These are phyloP conservation scores for Botrytis porri DNA, from an alignment of 2,329 filamentous ascomycete species.

Conservation along the genomic window DNA sequence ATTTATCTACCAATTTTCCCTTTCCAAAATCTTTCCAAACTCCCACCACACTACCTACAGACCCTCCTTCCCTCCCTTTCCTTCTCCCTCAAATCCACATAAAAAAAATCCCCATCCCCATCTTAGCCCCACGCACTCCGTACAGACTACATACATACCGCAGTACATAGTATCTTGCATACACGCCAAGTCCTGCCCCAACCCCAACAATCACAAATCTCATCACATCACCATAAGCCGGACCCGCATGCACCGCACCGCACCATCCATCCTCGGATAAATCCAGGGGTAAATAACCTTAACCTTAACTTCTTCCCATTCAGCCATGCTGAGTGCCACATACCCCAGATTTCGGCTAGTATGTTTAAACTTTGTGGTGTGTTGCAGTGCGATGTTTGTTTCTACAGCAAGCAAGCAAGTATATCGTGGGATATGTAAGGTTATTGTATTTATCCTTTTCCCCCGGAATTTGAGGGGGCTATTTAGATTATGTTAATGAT, in stretches of 20 bases:
- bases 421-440: background rate
- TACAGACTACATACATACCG: background rate
- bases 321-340: background rate
- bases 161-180: background rate
- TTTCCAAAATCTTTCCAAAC: background rate
- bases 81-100: background rate
- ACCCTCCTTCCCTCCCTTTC: background rate
- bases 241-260: background rate
- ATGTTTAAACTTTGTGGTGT: background rate
- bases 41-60: background rate
- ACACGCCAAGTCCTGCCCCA: background rate
- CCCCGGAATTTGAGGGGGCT: background rate
- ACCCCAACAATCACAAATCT: background rate
- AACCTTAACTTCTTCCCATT: background rate
- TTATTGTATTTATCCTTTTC: too few relatives aligned
- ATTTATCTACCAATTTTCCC: background rate
- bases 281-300: constrained; percentile 7
- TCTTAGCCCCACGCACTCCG: background rate
- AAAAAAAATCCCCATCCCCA: background rate
- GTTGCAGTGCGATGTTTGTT: background rate
- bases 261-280: background rate
- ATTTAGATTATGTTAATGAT: too few relatives aligned
- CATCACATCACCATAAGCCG: background rate
- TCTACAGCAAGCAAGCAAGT: background rate
- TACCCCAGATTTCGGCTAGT: constrained; percentile 19